Base-by-base conservation (phyloP, 305 asterid species). In the Withania somnifera region DNA sequence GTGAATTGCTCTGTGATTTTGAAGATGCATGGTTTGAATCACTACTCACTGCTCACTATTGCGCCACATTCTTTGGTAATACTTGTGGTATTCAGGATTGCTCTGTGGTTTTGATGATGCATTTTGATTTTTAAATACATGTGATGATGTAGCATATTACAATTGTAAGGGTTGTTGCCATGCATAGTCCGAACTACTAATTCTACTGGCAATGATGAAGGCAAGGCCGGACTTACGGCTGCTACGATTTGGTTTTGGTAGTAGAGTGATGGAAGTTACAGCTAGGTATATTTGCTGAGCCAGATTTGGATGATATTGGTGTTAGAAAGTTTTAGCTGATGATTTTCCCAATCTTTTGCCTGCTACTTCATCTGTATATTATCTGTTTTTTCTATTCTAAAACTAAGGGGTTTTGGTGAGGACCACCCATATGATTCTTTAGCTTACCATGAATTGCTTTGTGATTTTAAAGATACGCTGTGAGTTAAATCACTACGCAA, bases 141-240 rank as follows among this genome's bases (percentile, higher is more conserved):
- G 24, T 26, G 45, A 10, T 28, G 61, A 50, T 75, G 42, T 50
- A 75, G 80, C 45, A 28, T 50, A 26, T 34, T 17, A 26, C 10
- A 73, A 14, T 73, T 45, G 38, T 47, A 15, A 50, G 51, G 40
- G 45, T 75, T 9, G 3, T 50, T 75, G 15, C 26, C 5, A 75
- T 47, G 42, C 26, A 26, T 26, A 30, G 42, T 73, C 1, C 17
- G 60, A 54, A 71, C 17, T 69, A 32, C 50, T 68, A 24, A 51
- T 78, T 82, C 85, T 87, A 81, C 79, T 87, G 95, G 95, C 95
- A 84, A 86, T 89, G 98, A 91, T 86, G 94, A 91, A 40, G 90
- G 89, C 92, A 94, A 92, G 96, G 98, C 96, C 91, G 97, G 95
- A 84, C 98, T 89, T 91, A 93, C 89, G 85, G 95, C 97, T 91